A percentile compares a stretch with the other conserved stretches of the same genome.
Conservation (phyloP, 148 eudicot species). For the Dianthus caryophyllus region DNA sequence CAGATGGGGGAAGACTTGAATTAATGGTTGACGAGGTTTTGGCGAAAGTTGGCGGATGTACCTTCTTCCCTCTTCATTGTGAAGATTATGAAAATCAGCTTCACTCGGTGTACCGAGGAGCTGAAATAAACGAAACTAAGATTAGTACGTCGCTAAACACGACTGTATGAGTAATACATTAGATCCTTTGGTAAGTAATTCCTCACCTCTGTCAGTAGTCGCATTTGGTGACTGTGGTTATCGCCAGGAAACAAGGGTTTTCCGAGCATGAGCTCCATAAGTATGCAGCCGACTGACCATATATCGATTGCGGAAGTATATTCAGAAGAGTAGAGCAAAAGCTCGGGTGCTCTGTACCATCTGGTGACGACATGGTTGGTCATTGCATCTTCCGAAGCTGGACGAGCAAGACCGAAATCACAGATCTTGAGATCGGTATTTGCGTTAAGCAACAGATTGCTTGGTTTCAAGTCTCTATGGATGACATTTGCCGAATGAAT, state of each 20-base stretch:
- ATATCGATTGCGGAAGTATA: conserved; percentile 82
- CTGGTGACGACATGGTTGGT: conserved; percentile 88
- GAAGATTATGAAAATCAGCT: conserved; percentile 56
- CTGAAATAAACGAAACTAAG: conserved; percentile 32
- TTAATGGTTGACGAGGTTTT: conserved; percentile 56
- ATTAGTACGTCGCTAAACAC: too few relatives aligned
- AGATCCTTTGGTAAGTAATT: background rate
- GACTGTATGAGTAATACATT: too few relatives aligned
- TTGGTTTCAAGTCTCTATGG: conserved; percentile 86
- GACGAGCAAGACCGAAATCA: conserved; percentile 90
- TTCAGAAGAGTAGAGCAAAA: conserved; percentile 79
- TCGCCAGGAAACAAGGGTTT: conserved; percentile 76
- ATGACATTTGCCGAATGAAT: conserved; percentile 83
- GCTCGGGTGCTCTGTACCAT: conserved; percentile 93
- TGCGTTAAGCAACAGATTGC: conserved; percentile 75
- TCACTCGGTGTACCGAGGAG: conserved; percentile 82
- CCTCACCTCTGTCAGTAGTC: conserved; percentile 62
- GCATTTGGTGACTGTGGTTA: conserved; percentile 85
- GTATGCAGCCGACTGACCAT: conserved; percentile 95
- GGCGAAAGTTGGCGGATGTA: conserved; percentile 62
- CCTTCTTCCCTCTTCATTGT: conserved; percentile 70
- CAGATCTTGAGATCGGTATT: conserved; percentile 81
- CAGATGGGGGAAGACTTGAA: conserved; percentile 57
- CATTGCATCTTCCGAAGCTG: conserved; percentile 70
- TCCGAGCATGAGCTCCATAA: conserved; percentile 83